These are phyloP conservation scores for Dactylellina cionopaga DNA, from an alignment of 2,329 filamentous ascomycete genomes.

Conservation along the genomic window DNA sequence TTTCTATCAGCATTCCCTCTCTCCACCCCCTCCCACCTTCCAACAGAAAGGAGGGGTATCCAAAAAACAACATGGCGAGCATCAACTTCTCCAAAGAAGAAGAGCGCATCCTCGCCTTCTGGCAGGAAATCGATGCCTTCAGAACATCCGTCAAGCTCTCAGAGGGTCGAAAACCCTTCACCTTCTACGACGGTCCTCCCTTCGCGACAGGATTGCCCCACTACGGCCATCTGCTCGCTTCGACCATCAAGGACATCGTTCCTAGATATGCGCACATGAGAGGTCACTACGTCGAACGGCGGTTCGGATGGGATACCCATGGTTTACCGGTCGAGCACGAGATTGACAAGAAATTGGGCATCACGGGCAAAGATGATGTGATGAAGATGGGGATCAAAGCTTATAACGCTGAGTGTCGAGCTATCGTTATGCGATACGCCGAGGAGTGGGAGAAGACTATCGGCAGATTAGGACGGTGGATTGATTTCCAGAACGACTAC, in stretches of 20 bases:
- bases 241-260: constrained; percentile 97
- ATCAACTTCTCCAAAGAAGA: constrained; percentile 95
- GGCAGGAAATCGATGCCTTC: constrained; percentile 93
- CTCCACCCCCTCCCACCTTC: not conserved
- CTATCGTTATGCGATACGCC: constrained; percentile 92
- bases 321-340: constrained; percentile 95
- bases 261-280: constrained; percentile 98
- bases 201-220: constrained; percentile 77
- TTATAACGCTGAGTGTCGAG: constrained; percentile 90
- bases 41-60: constrained; percentile 44
- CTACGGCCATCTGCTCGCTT: constrained; percentile 82
- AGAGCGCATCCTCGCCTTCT: constrained; percentile 82
- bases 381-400: constrained; percentile 84
- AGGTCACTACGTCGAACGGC: constrained; percentile 87
- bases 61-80: constrained; percentile 68
- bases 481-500: constrained; percentile 97
- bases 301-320: constrained; percentile 96
- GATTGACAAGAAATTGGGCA: constrained; percentile 94
- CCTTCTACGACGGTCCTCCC: constrained; percentile 90
- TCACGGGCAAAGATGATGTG: constrained; percentile 87
- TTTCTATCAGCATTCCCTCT: not conserved
- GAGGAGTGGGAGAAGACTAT: constrained; percentile 88
- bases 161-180: constrained; percentile 82
- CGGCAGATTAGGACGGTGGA: constrained; percentile 90
- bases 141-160: constrained; percentile 75